Base-by-base conservation (phyloP, 2,329 filamentous ascomycete genomes). In the Boeremia exigua region DNA sequence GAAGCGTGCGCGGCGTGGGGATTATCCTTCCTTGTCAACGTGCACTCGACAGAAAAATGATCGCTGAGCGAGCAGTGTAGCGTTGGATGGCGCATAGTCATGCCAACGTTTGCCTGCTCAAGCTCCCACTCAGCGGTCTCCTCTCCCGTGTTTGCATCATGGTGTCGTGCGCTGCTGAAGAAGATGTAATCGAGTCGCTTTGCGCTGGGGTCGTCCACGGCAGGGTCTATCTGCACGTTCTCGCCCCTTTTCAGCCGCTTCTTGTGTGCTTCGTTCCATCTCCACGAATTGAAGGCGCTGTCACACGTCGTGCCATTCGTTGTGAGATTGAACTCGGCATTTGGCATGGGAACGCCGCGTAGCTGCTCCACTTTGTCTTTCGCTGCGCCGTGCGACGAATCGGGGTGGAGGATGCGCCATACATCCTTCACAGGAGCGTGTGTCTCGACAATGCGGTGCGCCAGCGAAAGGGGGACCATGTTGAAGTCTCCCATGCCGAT, bases 111-210 rank as follows among this genome's bases (percentile, higher is more conserved):
- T 3, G 85, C 88, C 7, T 84, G 81, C 56, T 86, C 82, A 55
- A 97, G 86, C 11, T 84, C 79, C 92, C 93, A 97, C 53, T 77
- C 75, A 6, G 65, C 50, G 1, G 53, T 63, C 5, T 59, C 52
- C 23, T 69, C 59, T 8, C 70, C 70, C 15, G 68, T 69, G n/a
- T 65, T 56, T 2, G 65, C 62, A 38, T 68, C 61, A 11, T 65
- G 68, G 14, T 61, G 61, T 28, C 58, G 59, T 32, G 65, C 71
- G 49, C 69, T 69, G 59, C 71, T 70, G 64, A 91, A 88, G 76
- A 99, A 98, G 69, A 99, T 89, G 76, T 99, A 99, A 77, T 99
- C 95, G 43, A 98, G 83, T 19, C 95, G 83, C 74, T 96, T 94
- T n/a, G 90, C 94, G 23, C 81, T 82, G 0, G 86, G 86, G 71